Base-by-base conservation (phyloP, 805 yeast species). In the Ascoidea tarda region DNA sequence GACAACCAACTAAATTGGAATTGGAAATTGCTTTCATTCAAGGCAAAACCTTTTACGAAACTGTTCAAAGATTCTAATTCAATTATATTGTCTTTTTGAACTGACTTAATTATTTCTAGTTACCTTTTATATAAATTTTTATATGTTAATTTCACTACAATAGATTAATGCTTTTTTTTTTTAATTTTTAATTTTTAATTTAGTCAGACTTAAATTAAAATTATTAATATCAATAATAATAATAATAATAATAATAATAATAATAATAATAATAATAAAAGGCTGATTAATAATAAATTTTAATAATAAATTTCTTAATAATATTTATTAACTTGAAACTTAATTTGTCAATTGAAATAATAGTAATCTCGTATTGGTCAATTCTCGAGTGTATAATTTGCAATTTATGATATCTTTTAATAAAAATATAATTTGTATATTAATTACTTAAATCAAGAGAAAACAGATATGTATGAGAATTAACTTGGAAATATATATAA, bases 1-100 rank as follows among this genome's bases (percentile, higher is more conserved):
- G 91, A 73, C 67, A 65, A 58, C 84, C 89, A 48, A 63, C 79
- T 53, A 77, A 70, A 51, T 68, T 79, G 57, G 95, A 87, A 71
- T 71, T 78, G 67, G 72, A 74, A 59, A 63, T 82, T 56, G 90
- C 85, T 52, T 66, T 65, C 52, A 71, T 70, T 57, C 95, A 87
- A 72, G 95, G 95, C 68, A 68, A 72, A 61, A 66, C 76, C 52
- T 86, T 87, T 66, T 75, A 69, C 57, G 70, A 75, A 63, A 70
- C 72, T 50, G 74, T 70, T 52, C 53, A 55, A 48, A 63, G 58
- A 54, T 64, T 60, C 54, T 64, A 16, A 16, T 42, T 32, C 31
- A 32, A 48, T 33, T 5, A 10, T 48, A 48, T 31, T 31, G 14
- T 32, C 33, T 48, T 38, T 44, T 16, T 16, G 42, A 48, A 48